A percentile compares a stretch with the other conserved stretches of the same genome.
Conservation (phyloP, 1,139 yeast species). For the Citeromyces hawaiiensis region DNA sequence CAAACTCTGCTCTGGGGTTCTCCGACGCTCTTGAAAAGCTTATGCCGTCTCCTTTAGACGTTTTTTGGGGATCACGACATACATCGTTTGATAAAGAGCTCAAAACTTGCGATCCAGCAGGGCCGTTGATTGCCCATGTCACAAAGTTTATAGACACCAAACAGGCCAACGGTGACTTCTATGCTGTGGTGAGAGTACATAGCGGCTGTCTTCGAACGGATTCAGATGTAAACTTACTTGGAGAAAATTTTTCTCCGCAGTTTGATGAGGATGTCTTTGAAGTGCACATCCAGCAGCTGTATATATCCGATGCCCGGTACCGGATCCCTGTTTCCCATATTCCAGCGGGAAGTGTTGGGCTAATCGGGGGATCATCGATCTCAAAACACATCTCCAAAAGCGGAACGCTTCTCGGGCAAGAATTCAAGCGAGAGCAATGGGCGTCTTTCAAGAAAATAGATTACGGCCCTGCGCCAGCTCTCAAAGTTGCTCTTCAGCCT, state of each 20-base stretch:
- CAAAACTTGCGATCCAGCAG: conserved; percentile 21
- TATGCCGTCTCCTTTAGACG: conserved; percentile 27
- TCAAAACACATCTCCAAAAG: conserved; percentile 35
- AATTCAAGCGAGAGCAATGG: conserved; percentile 7
- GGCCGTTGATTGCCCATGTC: conserved; percentile 42
- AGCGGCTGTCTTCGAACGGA: conserved; percentile 45
- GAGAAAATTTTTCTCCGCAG: conserved; percentile 37
- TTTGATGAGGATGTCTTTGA: conserved; percentile 38
- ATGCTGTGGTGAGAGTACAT: conserved; percentile 46
- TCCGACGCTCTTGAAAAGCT: conserved; percentile 30
- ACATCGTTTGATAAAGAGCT: conserved; percentile 9
- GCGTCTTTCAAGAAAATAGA: conserved; percentile 23
- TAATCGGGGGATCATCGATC: conserved; percentile 45
- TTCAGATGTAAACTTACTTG: conserved; percentile 37
- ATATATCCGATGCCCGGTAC: conserved; percentile 63
- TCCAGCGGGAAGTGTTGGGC: conserved; percentile 50
- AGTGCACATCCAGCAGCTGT: conserved; percentile 28
- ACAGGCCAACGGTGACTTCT: conserved; percentile 27
- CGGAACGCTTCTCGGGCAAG: neutral
- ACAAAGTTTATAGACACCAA: conserved; percentile 45
- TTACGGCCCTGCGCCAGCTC: conserved; percentile 41
- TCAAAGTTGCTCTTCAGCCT: conserved; percentile 80
- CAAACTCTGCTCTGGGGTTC: conserved; percentile 28
- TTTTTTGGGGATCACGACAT: neutral
- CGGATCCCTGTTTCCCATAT: conserved; percentile 40